Percentiles rank a stretch among this genome's conserved stretches.
phyloP scores from a whole-genome alignment of 2,329 filamentous ascomycete genomes.

The Thelonectria rubi region DNA sequence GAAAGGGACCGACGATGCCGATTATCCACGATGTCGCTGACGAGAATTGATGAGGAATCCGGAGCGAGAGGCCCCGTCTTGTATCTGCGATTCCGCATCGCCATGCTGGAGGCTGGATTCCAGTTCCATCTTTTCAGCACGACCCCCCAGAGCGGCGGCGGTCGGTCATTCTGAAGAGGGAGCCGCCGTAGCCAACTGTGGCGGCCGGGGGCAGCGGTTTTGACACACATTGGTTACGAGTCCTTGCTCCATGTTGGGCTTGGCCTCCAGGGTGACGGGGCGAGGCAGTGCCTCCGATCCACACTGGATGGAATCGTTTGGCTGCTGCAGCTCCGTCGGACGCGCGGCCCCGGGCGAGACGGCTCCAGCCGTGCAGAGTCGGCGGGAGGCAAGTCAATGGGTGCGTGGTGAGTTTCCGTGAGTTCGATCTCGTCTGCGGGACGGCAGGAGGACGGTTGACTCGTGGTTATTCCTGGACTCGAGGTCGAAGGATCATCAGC shows the following conservation, averaged over 20 bases:
- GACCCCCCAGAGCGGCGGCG: neutral
- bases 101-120: neutral
- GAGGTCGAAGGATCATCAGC: too few relatives aligned
- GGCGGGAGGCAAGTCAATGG: neutral
- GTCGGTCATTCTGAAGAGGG: neutral
- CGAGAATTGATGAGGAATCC: neutral
- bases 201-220: neutral
- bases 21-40: neutral
- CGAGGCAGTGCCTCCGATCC: neutral
- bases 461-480: neutral
- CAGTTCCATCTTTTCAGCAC: neutral
- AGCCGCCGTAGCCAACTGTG: neutral
- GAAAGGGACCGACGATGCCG: constrained; percentile 16
- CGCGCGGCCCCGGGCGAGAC: neutral
- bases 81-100: neutral
- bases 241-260: neutral
- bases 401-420: neutral
- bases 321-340: neutral
- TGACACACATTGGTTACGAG: neutral
- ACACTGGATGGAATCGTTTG: neutral
- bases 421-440: neutral
- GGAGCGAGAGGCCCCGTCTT: neutral
- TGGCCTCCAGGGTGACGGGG: neutral
- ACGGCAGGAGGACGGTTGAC: neutral
- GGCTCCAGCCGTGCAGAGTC: too few relatives aligned